phyloP scores from a whole-genome alignment of 805 yeast genomes.

The Babjeviella inositovora region DNA sequence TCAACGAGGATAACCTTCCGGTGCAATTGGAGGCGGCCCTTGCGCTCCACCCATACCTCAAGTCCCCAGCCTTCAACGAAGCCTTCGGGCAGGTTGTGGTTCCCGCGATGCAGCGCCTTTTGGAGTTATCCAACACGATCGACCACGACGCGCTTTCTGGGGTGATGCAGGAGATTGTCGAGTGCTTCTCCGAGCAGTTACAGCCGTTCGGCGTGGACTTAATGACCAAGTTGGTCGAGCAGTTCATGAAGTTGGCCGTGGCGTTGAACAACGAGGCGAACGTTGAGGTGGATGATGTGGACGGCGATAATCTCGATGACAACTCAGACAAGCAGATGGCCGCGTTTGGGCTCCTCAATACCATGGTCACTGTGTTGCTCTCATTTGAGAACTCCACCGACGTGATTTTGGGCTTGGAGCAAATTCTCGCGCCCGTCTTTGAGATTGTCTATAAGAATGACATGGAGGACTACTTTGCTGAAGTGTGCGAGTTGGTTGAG shows the following conservation, averaged over 20 bases:
- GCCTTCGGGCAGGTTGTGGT: constrained; percentile 55
- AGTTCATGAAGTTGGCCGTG: constrained; percentile 52
- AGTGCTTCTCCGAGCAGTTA: constrained; percentile 70
- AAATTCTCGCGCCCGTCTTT: constrained; percentile 53
- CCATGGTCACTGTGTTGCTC: constrained; percentile 66
- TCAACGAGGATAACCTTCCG: constrained; percentile 39
- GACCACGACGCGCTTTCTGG: constrained; percentile 80
- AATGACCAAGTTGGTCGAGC: constrained; percentile 46
- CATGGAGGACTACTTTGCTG: constrained; percentile 61
- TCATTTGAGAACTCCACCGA: constrained; percentile 72
- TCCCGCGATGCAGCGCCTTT: constrained; percentile 67
- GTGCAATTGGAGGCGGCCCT: constrained; percentile 74
- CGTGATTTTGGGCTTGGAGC: constrained; percentile 47
- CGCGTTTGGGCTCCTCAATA: constrained; percentile 66
- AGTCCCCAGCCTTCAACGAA: constrained; percentile 47
- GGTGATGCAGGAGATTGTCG: constrained; percentile 93
- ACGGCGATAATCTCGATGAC: no score
- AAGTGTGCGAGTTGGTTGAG: constrained; percentile 55
- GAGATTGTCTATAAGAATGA: constrained; percentile 48
- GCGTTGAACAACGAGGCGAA: constrained; percentile 58
- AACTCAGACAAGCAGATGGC: constrained; percentile 64
- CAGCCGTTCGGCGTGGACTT: constrained; percentile 82
- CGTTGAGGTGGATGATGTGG: no score
- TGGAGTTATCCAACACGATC: constrained; percentile 60
- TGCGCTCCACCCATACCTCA: constrained; percentile 69